Evolutionary conservation across 768 basidiomycete genomes (phyloP).

Genomic region (Trametes cinnabarina): DNA sequence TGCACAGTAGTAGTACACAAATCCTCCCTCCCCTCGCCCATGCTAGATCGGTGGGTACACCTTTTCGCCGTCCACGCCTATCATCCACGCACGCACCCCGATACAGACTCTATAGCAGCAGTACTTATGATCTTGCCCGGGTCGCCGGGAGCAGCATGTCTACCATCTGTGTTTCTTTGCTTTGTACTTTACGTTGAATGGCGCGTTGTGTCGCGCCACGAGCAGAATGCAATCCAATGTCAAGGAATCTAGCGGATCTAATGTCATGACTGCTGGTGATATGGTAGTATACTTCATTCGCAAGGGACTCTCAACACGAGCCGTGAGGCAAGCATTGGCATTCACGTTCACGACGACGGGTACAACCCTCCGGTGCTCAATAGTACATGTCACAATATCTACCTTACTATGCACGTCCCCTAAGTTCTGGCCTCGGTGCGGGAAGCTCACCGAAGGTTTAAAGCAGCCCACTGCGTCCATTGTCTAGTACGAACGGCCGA

Average conservation of each 20-base stretch:
- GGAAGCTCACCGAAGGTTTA: too few species aligned
- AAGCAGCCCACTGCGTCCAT: neutral
- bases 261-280: neutral
- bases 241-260: neutral
- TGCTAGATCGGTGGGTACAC: neutral
- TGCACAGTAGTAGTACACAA: constrained; percentile 12
- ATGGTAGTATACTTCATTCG: too few species aligned
- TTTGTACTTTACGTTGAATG: constrained; percentile 18
- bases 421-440: neutral
- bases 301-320: too few species aligned
- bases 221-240: constrained; percentile 13
- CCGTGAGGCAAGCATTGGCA: neutral
- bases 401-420: neutral
- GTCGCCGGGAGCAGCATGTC: constrained; percentile 14
- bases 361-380: neutral
- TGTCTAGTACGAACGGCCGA: constrained; percentile 80
- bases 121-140: constrained; percentile 7
- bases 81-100: constrained; percentile 1
- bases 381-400: constrained; percentile 7
- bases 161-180: constrained; percentile 20
- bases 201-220: constrained; percentile 1
- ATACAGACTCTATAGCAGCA: constrained; percentile 1
- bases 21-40: neutral
- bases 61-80: neutral
- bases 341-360: neutral